These are phyloP conservation scores for Saprolegnia parasitica DNA, from an alignment of 352 stramenopile genomes.

Conservation along the genomic window DNA sequence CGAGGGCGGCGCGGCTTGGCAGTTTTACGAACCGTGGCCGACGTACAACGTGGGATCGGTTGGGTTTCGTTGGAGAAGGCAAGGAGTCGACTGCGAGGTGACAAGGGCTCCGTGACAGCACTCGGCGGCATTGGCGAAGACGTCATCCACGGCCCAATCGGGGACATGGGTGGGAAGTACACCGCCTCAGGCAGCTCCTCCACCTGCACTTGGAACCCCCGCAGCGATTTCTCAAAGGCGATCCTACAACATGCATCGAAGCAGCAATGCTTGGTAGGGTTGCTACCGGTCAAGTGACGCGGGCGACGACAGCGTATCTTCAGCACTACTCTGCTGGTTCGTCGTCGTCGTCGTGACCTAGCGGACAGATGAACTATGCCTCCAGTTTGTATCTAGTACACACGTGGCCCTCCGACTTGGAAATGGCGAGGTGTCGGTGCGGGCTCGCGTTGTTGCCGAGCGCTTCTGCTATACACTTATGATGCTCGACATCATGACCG, in stretches of 20 bases:
- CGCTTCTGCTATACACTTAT: no score
- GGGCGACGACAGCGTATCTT: background rate
- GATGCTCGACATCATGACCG: no score
- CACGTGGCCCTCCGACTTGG: background rate
- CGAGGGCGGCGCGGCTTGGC: background rate
- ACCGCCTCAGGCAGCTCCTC: constrained; percentile 13
- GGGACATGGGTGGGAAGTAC: background rate
- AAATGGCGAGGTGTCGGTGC: background rate
- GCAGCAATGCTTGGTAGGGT: background rate
- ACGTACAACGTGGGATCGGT: background rate
- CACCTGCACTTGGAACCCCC: constrained; percentile 12
- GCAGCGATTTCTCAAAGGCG: background rate
- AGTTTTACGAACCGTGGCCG: background rate
- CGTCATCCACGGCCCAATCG: constrained; percentile 15
- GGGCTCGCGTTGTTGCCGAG: background rate
- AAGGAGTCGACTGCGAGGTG: constrained; percentile 7
- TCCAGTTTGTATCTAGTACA: background rate
- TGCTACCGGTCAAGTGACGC: background rate
- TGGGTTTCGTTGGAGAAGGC: background rate
- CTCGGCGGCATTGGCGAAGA: background rate
- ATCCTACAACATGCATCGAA: background rate
- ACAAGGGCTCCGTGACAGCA: background rate
- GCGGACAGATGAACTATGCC: no score
- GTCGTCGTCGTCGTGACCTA: no score
- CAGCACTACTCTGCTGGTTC: no score